These are phyloP conservation scores for Warburgia ugandensis DNA, from an alignment of 164 flowering plant genomes.

Conservation along the genomic window DNA sequence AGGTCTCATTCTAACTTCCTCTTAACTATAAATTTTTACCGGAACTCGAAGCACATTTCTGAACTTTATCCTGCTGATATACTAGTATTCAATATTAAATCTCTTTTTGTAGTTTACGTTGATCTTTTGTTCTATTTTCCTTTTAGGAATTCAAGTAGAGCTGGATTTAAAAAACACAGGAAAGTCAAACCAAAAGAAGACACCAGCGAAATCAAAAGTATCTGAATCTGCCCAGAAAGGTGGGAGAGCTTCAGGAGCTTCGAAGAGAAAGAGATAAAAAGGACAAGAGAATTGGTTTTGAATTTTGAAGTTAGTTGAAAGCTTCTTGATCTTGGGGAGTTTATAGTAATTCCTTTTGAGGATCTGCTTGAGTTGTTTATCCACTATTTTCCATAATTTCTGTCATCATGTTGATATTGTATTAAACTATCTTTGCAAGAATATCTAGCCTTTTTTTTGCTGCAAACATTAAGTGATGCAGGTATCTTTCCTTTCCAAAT, in stretches of 20 bases:
- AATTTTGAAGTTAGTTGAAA: no score
- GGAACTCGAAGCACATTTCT: not conserved
- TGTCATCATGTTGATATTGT: no score
- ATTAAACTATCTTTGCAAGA: no score
- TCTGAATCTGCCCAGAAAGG: constrained; percentile 33
- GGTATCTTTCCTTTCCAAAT: no score
- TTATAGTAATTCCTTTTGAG: no score
- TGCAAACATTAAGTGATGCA: no score
- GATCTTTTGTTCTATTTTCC: no score
- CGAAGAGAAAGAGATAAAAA: constrained; percentile 66
- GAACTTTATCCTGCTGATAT: not conserved
- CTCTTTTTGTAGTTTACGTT: not conserved
- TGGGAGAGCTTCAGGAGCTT: constrained; percentile 45
- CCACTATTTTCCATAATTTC: no score
- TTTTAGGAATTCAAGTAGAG: constrained; percentile 62
- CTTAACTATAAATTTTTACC: not conserved
- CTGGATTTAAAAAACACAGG: constrained; percentile 58
- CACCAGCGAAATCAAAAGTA: constrained; percentile 47
- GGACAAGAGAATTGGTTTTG: no score
- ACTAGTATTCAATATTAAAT: not conserved
- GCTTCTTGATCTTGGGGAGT: no score
- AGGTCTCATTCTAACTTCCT: constrained; percentile 27
- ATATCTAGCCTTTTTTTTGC: no score
- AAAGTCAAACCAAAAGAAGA: constrained; percentile 41
- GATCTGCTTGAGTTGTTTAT: no score